These are phyloP conservation scores for Epichloe baconii DNA, from an alignment of 2,329 filamentous ascomycete genomes.

Conservation along the genomic window DNA sequence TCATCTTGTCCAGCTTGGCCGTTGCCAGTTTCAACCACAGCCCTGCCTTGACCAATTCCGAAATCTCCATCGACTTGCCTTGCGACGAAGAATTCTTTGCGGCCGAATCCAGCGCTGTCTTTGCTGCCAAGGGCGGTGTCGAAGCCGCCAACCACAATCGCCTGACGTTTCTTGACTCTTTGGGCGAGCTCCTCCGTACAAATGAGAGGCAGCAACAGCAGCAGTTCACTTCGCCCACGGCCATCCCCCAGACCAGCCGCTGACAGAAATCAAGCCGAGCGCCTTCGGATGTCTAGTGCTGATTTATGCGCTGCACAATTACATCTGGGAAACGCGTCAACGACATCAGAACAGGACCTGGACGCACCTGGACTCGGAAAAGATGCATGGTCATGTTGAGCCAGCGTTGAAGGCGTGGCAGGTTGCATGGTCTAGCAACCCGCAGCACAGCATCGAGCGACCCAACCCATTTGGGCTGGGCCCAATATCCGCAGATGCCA, in stretches of 20 bases:
- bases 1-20: conserved; percentile 79
- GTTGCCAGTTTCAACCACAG: conserved; percentile 90
- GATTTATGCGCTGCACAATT: conserved; percentile 92
- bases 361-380: conserved; percentile 86
- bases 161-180: conserved; percentile 67
- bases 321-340: conserved; percentile 95
- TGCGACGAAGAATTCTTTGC: conserved; percentile 88
- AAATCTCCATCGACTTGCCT: conserved; percentile 77
- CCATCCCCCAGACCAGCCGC: conserved; percentile 28
- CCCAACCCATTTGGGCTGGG: conserved; percentile 74
- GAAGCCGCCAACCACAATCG: conserved; percentile 55
- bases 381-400: conserved; percentile 92
- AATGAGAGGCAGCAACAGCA: conserved; percentile 46
- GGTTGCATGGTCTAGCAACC: conserved; percentile 77
- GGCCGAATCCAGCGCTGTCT: conserved; percentile 70
- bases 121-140: conserved; percentile 63
- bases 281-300: conserved; percentile 84
- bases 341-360: conserved; percentile 77
- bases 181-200: conserved; percentile 68
- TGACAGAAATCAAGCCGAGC: conserved; percentile 63
- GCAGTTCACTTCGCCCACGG: background rate
- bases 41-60: conserved; percentile 83
- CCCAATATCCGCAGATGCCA: conserved; percentile 77
- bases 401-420: conserved; percentile 92
- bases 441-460: conserved; percentile 69